These are phyloP conservation scores for Aspergillus uvarum DNA, from an alignment of 2,329 filamentous ascomycete species.

Conservation along the genomic window DNA sequence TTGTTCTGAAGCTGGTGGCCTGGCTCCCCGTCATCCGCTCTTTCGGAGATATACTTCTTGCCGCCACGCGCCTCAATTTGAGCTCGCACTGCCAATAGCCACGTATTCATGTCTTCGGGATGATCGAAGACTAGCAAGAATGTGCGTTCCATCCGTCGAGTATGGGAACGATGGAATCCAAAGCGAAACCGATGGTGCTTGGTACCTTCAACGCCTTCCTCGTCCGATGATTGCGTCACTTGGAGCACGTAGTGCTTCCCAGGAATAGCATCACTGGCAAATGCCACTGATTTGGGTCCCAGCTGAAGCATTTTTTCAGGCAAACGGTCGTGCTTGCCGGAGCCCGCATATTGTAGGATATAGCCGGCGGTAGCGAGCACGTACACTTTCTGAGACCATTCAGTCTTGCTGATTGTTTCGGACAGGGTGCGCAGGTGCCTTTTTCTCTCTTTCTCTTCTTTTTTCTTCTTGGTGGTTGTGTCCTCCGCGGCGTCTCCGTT, in stretches of 20 bases:
- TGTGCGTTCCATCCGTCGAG: slow-evolving; percentile 38
- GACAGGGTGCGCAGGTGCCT: slow-evolving; percentile 39
- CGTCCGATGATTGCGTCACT: slow-evolving; percentile 40
- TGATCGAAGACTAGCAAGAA: slow-evolving; percentile 47
- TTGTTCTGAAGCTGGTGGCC: slow-evolving; percentile 29
- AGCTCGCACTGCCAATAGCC: slow-evolving; percentile 46
- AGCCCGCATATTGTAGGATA: slow-evolving; percentile 47
- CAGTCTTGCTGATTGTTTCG: slow-evolving; percentile 38
- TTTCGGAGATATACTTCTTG: slow-evolving; percentile 44
- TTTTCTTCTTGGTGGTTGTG: slow-evolving; percentile 30
- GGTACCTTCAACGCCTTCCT: slow-evolving; percentile 32
- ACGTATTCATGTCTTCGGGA: slow-evolving; percentile 46
- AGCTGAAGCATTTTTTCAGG: slow-evolving; percentile 50
- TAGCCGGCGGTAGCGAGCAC: slow-evolving; percentile 46
- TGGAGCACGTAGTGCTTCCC: slow-evolving; percentile 52
- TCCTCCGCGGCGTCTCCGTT: slow-evolving; percentile 24
- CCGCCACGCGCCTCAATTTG: slow-evolving; percentile 50
- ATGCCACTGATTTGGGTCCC: slow-evolving; percentile 48
- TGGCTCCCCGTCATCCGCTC: slow-evolving; percentile 30
- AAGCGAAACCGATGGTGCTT: slow-evolving; percentile 43
- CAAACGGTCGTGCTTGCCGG: slow-evolving; percentile 46
- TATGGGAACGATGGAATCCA: slow-evolving; percentile 36
- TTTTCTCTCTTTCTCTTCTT: slow-evolving; percentile 33
- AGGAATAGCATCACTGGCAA: slow-evolving; percentile 51
- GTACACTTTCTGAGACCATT: slow-evolving; percentile 48